Evolutionary conservation across 1,139 yeast species (phyloP).

Genomic region (Pneumocystis sp.): DNA sequence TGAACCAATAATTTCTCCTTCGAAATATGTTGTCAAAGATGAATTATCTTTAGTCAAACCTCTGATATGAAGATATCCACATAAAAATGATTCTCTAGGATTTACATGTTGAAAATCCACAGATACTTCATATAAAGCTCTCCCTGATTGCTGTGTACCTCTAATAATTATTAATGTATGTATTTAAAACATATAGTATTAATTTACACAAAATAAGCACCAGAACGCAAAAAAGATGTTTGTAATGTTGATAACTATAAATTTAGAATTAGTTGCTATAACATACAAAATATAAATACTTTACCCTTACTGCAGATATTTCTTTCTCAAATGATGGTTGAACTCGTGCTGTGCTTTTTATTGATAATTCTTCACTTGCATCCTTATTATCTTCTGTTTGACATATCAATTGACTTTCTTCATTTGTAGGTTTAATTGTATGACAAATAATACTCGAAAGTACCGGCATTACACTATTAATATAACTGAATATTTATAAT

Average conservation of each 20-base stretch:
- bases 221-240: not conserved
- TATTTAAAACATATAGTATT: not conserved
- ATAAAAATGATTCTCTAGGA: not conserved
- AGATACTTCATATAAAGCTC: not conserved
- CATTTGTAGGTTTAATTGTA: not conserved
- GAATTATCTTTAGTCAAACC: conserved; percentile 1
- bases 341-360: not conserved
- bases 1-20: conserved; percentile 1
- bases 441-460: not conserved
- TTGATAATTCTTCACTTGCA: not conserved
- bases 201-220: not conserved
- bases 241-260: not conserved
- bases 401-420: not conserved
- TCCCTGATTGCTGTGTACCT: not conserved
- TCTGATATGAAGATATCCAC: not conserved
- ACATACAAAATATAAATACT: not conserved
- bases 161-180: not conserved
- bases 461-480: not conserved
- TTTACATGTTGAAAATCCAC: not conserved
- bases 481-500: not conserved
- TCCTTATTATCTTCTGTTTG: not conserved
- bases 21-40: conserved; percentile 1
- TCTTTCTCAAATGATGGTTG: not conserved
- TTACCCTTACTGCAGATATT: not conserved
- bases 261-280: not conserved